phyloP scores from a whole-genome alignment of 2,329 filamentous ascomycete genomes.

The Trichophyton schoenleinii region DNA sequence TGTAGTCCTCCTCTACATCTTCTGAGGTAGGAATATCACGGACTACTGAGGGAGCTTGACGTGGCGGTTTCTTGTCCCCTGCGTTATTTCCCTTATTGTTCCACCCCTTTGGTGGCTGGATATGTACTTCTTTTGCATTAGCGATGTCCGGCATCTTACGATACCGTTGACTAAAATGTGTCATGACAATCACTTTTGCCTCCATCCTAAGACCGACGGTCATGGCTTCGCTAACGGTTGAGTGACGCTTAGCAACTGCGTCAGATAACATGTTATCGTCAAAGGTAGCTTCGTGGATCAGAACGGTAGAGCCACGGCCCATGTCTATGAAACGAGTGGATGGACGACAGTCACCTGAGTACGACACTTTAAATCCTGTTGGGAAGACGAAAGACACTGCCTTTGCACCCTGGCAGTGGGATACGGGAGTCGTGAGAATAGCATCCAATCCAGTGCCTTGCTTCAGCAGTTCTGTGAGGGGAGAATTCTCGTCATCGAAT shows the following conservation, averaged over 20 bases:
- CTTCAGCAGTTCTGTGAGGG: slow-evolving; percentile 31
- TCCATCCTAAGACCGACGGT: slow-evolving; percentile 64
- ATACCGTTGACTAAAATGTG: slow-evolving; percentile 92
- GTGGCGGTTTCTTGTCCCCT: not conserved
- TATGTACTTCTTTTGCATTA: not conserved
- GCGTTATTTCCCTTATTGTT: not conserved
- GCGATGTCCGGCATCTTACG: slow-evolving; percentile 43
- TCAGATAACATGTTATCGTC: slow-evolving; percentile 70
- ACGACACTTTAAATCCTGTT: slow-evolving; percentile 72
- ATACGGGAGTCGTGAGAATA: slow-evolving; percentile 55
- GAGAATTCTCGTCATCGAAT: slow-evolving; percentile 19
- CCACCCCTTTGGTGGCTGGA: not conserved
- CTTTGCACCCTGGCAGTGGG: slow-evolving; percentile 68
- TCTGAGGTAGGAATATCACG: slow-evolving; percentile 11
- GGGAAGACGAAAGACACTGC: slow-evolving; percentile 68
- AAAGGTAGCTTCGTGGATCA: slow-evolving; percentile 94
- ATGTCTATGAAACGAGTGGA: slow-evolving; percentile 55
- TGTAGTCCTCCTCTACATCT: not conserved
- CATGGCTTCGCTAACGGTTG: slow-evolving; percentile 76
- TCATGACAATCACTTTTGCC: slow-evolving; percentile 68
- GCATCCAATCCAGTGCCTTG: slow-evolving; percentile 49
- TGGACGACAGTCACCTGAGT: slow-evolving; percentile 88
- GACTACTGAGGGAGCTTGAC: slow-evolving; percentile 3
- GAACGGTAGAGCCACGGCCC: slow-evolving; percentile 62
- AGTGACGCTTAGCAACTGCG: slow-evolving; percentile 78